These are phyloP conservation scores for Zopfochytrium polystomum DNA, from an alignment of 371 early-diverging fungal genomes.

Conservation along the genomic window DNA sequence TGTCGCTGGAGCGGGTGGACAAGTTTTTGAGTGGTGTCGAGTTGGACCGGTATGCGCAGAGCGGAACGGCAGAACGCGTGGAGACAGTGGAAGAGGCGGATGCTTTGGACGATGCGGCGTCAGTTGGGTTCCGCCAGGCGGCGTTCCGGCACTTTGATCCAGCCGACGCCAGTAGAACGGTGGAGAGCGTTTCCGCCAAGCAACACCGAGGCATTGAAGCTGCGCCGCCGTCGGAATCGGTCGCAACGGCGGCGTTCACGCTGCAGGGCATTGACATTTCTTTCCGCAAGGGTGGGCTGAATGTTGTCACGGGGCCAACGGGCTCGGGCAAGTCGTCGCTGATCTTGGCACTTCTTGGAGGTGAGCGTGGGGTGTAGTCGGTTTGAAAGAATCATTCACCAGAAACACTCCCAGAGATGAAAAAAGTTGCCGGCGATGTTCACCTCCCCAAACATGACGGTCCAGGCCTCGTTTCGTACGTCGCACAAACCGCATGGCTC, in stretches of 20 bases:
- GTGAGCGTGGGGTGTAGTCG: no score
- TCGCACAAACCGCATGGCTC: slow-evolving; percentile 54
- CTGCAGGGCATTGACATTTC: slow-evolving; percentile 26
- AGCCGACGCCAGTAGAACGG: slow-evolving; percentile 4
- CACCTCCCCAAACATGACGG: slow-evolving; percentile 27
- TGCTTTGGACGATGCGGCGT: no score
- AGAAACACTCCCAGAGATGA: slow-evolving; percentile 22
- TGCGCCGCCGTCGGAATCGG: no score
- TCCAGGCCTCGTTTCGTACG: slow-evolving; percentile 42
- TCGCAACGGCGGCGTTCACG: neutral
- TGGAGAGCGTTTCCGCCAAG: neutral
- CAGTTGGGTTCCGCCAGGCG: slow-evolving; percentile 22
- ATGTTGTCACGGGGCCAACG: slow-evolving; percentile 64
- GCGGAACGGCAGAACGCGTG: no score
- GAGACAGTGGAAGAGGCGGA: neutral
- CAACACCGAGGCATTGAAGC: neutral
- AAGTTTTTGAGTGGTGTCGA: slow-evolving; percentile 41
- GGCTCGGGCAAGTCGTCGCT: slow-evolving; percentile 71
- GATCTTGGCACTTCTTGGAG: slow-evolving; percentile 63
- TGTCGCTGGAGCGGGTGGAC: slow-evolving; percentile 42
- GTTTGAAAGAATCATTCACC: no score
- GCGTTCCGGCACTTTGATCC: slow-evolving; percentile 23
- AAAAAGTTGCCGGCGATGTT: slow-evolving; percentile 21
- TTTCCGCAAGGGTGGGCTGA: slow-evolving; percentile 62
- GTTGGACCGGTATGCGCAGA: slow-evolving; percentile 43